phyloP scores from a whole-genome alignment of 164 flowering plant genomes.

The Liquidambar formosana region DNA sequence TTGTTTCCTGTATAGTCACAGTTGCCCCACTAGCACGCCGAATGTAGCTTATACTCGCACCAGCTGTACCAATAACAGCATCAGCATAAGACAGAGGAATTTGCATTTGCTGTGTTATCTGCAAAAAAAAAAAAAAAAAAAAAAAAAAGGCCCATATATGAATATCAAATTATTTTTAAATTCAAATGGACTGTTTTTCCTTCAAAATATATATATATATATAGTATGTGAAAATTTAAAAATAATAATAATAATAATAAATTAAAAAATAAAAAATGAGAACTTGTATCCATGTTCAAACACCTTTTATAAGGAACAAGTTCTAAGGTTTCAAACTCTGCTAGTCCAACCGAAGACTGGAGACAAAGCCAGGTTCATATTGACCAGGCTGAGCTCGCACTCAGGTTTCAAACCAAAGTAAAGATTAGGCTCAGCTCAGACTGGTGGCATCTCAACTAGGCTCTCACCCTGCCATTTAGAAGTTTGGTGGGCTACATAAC shows the following conservation, averaged over 20 bases:
- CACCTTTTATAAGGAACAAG: not conserved
- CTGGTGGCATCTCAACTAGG: not conserved
- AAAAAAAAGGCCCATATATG: too few relatives aligned
- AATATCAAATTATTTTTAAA: not conserved
- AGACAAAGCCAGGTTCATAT: not conserved
- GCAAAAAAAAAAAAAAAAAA: constrained; percentile 30
- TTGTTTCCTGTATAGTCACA: constrained; percentile 82
- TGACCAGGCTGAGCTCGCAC: not conserved
- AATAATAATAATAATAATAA: too few relatives aligned
- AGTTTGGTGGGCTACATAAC: not conserved
- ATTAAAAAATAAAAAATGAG: too few relatives aligned
- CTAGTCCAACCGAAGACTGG: not conserved
- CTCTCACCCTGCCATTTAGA: not conserved
- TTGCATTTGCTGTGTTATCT: constrained; percentile 93
- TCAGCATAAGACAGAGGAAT: constrained; percentile 90
- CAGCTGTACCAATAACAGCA: constrained; percentile 90
- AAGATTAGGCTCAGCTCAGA: not conserved
- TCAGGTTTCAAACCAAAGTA: not conserved
- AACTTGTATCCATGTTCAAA: not conserved
- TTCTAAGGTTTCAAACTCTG: not conserved
- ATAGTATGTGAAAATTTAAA: too few relatives aligned
- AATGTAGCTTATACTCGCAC: constrained; percentile 85
- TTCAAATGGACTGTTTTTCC: not conserved
- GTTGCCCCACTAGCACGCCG: constrained; percentile 94
- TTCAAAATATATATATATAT: too few relatives aligned